Base-by-base conservation (phyloP, 2,329 filamentous ascomycete species). In the Talaromyces sp. region DNA sequence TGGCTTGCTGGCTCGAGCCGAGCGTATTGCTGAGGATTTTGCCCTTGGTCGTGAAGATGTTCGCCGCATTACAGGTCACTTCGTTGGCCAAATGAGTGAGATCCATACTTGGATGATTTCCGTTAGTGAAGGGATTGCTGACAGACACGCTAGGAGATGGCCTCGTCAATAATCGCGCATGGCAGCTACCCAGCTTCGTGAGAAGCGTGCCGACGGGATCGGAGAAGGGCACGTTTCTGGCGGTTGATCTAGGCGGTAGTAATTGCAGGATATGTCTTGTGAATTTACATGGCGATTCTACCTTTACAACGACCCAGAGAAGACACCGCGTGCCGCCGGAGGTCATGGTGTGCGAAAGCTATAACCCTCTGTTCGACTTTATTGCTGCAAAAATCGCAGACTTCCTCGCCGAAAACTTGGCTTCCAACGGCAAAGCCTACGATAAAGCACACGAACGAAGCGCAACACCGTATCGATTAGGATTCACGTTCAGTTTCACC, bases 401-500 rank as follows among this genome's bases (percentile, higher is more conserved):
- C 2, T 64, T 65, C 11, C 51, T 65, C 9, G 40, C 22, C 25
- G 21, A 41, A 5, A 43, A 61, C 48, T 19, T 22, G 19, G 35
- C 40, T 11, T 28, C 53, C 5, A 40, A 58, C 9, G 5, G 2
- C 28, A 35, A 48, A 48, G 45, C 3, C 17, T 13, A 48, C 28
- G n/a, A 36, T 40, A 11, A n/a, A 17, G 39, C 53, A 10, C 40
- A 36, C 17, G 33, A 39, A 19, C 35, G 10, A 39, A 33, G 28
- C 28, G 28, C n/a, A 17, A 31, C 15, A 11, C 40, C 43, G 21
- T 63, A 62, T 41, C 60, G 57, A 8, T 40, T 65, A 13, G 64
- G 64, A 2, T 64, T 65, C 46, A 65, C 64, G 13, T 65, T 65
- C 41, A 64, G 63, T 41, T 65, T 65, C 39, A 63, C 63, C 25